Percentiles rank a stretch among this genome's conserved stretches.
phyloP scores from a whole-genome alignment of 2,329 filamentous ascomycete genomes.

The Alternaria alternata region DNA sequence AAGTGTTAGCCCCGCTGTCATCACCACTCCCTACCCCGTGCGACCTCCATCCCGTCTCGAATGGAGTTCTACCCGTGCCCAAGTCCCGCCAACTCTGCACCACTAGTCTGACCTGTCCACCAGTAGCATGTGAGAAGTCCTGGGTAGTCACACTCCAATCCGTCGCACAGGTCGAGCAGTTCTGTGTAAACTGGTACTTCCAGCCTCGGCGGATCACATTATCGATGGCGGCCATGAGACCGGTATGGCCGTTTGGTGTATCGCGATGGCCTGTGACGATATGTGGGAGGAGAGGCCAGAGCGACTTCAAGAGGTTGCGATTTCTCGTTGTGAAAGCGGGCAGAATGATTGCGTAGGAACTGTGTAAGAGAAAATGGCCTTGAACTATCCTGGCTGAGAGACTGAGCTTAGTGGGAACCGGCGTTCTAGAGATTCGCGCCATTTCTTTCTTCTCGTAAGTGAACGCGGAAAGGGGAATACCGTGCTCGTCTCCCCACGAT shows the following conservation, averaged over 20 bases:
- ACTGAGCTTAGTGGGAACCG: conserved; percentile 20
- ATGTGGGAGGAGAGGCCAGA: conserved; percentile 37
- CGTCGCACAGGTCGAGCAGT: conserved; percentile 36
- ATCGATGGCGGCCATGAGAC: conserved; percentile 31
- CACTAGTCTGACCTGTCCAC: conserved; percentile 22
- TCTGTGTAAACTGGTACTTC: conserved; percentile 25
- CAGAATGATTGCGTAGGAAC: conserved; percentile 28
- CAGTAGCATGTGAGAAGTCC: conserved; percentile 15
- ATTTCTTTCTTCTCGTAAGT: conserved; percentile 14
- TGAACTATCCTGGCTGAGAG: conserved; percentile 24
- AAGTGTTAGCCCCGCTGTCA: conserved; percentile 5
- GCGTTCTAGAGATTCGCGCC: conserved; percentile 24
- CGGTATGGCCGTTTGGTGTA: conserved; percentile 30
- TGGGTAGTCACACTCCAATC: conserved; percentile 32
- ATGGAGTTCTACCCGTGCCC: conserved; percentile 33
- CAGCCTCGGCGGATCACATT: conserved; percentile 29
- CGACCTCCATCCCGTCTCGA: conserved; percentile 37
- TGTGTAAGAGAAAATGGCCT: conserved; percentile 29
- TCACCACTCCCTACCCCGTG: conserved; percentile 30
- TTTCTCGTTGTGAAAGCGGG: conserved; percentile 17
- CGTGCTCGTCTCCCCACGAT: conserved; percentile 31
- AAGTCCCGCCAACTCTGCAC: conserved; percentile 40
- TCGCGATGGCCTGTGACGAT: conserved; percentile 38
- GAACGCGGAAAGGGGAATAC: conserved; percentile 32
- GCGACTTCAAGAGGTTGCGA: conserved; percentile 18